A percentile compares a stretch with the other conserved stretches of the same genome.
These are phyloP conservation scores for Allodekkera sacchari DNA, from an alignment of 805 yeast genomes.

Conservation along the genomic window DNA sequence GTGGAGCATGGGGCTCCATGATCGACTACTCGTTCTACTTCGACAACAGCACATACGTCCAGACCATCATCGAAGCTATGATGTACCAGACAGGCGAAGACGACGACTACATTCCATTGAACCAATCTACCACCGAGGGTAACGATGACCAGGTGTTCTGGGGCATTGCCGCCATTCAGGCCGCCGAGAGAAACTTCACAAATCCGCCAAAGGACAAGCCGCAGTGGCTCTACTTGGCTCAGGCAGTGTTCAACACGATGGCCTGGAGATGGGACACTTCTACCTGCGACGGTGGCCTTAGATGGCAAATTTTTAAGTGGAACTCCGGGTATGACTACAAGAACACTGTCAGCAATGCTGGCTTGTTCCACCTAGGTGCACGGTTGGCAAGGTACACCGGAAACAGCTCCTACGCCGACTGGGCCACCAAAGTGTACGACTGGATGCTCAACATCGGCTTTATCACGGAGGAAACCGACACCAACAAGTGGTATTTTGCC, in stretches of 20 bases:
- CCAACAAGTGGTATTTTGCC: conserved; percentile 32
- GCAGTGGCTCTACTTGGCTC: conserved; percentile 77
- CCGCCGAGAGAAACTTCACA: conserved; percentile 82
- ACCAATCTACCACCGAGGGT: conserved; percentile 89
- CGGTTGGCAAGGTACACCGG: conserved; percentile 77
- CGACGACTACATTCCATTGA: conserved; percentile 75
- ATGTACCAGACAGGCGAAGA: conserved; percentile 66
- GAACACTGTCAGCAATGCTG: conserved; percentile 86
- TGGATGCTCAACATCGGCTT: conserved; percentile 61
- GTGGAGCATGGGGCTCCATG: conserved; percentile 88
- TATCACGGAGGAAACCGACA: conserved; percentile 30
- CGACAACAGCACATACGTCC: conserved; percentile 60
- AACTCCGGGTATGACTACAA: conserved; percentile 91
- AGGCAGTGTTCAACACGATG: conserved; percentile 90
- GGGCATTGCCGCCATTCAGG: conserved; percentile 90
- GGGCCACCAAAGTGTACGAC: conserved; percentile 69
- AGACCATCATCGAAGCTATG: conserved; percentile 51
- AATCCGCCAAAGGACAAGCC: conserved; percentile 55
- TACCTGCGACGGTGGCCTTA: conserved; percentile 77
- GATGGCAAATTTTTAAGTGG: conserved; percentile 97
- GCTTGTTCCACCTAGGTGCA: conserved; percentile 80
- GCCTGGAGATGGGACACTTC: conserved; percentile 74
- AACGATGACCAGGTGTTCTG: conserved; percentile 97
- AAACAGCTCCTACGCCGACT: conserved; percentile 63
- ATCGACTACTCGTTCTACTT: conserved; percentile 69